A percentile compares a stretch with the other conserved stretches of the same genome.
Evolutionary conservation across 805 yeast genomes (phyloP).

Genomic region (Saturnispora mendoncae): DNA sequence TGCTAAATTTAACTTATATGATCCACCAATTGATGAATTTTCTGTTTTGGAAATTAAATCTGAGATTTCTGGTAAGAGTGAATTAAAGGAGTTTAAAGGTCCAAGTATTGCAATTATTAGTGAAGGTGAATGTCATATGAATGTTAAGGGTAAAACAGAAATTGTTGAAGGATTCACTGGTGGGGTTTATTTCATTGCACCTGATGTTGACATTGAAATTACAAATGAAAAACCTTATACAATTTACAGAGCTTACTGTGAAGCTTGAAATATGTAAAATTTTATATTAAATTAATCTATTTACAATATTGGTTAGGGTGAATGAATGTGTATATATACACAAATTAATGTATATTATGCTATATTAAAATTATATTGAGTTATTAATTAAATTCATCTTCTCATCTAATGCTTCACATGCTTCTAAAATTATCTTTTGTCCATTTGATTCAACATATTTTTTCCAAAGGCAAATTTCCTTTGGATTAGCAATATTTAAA

Average conservation of each 20-base stretch:
- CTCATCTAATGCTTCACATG: slow-evolving; percentile 61
- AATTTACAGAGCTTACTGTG: slow-evolving; percentile 85
- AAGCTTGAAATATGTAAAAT: slow-evolving; percentile 34
- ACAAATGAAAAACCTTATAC: slow-evolving; percentile 50
- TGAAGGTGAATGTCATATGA: slow-evolving; percentile 61
- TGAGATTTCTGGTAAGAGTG: slow-evolving; percentile 41
- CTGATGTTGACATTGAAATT: slow-evolving; percentile 58
- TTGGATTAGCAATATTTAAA: slow-evolving; percentile 49
- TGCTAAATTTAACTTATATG: slow-evolving; percentile 60
- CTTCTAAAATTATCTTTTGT: slow-evolving; percentile 54
- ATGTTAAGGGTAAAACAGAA: slow-evolving; percentile 34
- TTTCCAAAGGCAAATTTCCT: slow-evolving; percentile 62
- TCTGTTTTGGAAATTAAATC: slow-evolving; percentile 81
- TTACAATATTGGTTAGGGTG: no score
- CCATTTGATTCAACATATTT: slow-evolving; percentile 36
- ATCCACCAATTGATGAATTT: slow-evolving; percentile 97
- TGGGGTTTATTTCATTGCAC: slow-evolving; percentile 76
- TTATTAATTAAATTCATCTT: slow-evolving; percentile 54
- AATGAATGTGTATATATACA: not conserved
- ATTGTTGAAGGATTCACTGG: slow-evolving; percentile 56
- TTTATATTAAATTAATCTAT: not conserved
- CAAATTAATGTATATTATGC: not conserved
- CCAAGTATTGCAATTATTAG: slow-evolving; percentile 85
- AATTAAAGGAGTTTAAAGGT: slow-evolving; percentile 59
- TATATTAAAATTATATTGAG: not conserved